phyloP scores from a whole-genome alignment of 352 stramenopile genomes.

The Globisporangium mamillatum region DNA sequence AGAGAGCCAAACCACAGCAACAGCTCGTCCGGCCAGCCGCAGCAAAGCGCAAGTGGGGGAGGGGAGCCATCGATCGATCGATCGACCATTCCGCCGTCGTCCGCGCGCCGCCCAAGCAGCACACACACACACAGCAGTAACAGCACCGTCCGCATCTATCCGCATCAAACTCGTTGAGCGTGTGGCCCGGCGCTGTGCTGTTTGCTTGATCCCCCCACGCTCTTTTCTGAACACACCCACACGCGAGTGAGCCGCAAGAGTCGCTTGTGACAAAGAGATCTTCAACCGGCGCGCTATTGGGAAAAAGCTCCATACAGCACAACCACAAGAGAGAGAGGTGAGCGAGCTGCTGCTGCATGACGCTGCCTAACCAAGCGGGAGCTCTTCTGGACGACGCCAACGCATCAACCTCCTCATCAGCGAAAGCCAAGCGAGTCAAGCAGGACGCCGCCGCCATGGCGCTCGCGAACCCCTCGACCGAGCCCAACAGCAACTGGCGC shows the following conservation, averaged over 20 bases:
- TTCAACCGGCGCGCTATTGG: conserved; percentile 6
- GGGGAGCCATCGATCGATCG: not conserved
- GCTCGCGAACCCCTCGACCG: conserved; percentile 16
- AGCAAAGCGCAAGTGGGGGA: no score
- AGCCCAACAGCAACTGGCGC: conserved; percentile 44
- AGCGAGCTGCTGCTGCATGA: conserved; percentile 5
- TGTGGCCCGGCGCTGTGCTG: not conserved
- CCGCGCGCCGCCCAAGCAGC: not conserved
- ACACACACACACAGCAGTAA: not conserved
- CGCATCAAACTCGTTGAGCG: not conserved
- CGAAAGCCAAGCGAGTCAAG: not conserved
- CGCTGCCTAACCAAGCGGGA: conserved; percentile 7
- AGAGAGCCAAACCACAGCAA: not conserved
- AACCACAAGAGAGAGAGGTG: no score
- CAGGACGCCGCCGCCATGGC: conserved; percentile 6
- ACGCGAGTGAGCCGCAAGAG: not conserved
- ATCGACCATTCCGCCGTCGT: not conserved
- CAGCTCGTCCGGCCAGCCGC: not conserved
- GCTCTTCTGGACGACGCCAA: not conserved
- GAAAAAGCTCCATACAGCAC: not conserved
- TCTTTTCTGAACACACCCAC: conserved; percentile 3
- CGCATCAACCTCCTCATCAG: not conserved
- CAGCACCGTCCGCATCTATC: not conserved
- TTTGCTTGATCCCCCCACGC: not conserved
- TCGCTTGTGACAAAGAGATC: conserved; percentile 12